A percentile compares a stretch with the other conserved stretches of the same genome.
These are phyloP conservation scores for Macrolepiota albuminosa DNA, from an alignment of 768 basidiomycete genomes.

Conservation along the genomic window DNA sequence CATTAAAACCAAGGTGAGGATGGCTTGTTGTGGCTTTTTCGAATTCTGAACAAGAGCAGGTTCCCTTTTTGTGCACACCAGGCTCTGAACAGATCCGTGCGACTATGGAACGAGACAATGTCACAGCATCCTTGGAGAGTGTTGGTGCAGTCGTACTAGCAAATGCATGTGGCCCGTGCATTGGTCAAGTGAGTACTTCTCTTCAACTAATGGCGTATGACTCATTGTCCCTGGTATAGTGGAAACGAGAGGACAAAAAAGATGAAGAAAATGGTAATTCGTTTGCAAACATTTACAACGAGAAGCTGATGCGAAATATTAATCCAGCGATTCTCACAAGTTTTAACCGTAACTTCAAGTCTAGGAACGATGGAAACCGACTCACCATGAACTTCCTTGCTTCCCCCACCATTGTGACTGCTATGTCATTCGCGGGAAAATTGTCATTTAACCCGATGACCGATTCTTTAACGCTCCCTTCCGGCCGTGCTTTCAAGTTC, in stretches of 20 bases:
- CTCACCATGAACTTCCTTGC: constrained; percentile 98
- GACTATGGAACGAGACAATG: constrained; percentile 91
- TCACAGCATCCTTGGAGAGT: constrained; percentile 75
- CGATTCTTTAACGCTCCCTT: constrained; percentile 61
- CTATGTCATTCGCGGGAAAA: constrained; percentile 93
- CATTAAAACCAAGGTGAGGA: constrained; percentile 61
- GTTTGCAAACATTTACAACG: neutral
- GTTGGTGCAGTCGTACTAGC: constrained; percentile 95
- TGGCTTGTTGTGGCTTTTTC: neutral
- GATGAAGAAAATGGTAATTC: constrained; percentile 82
- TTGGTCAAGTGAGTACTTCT: constrained; percentile 67
- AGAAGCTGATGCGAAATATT: constrained; percentile 5
- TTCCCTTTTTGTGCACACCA: constrained; percentile 85
- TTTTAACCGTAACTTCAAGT: constrained; percentile 89
- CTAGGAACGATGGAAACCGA: constrained; percentile 93
- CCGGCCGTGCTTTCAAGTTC: constrained; percentile 82
- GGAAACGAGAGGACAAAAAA: constrained; percentile 88
- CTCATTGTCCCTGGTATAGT: constrained; percentile 37
- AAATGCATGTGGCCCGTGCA: constrained; percentile 98
- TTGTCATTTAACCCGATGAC: constrained; percentile 91
- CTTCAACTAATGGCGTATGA: neutral
- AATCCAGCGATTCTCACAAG: constrained; percentile 86
- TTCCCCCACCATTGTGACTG: constrained; percentile 94
- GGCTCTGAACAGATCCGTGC: constrained; percentile 96
- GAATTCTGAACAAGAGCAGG: constrained; percentile 29